Evolutionary conservation across 805 yeast species (phyloP).

Genomic region (Metschnikowia chrysomelidarum): DNA sequence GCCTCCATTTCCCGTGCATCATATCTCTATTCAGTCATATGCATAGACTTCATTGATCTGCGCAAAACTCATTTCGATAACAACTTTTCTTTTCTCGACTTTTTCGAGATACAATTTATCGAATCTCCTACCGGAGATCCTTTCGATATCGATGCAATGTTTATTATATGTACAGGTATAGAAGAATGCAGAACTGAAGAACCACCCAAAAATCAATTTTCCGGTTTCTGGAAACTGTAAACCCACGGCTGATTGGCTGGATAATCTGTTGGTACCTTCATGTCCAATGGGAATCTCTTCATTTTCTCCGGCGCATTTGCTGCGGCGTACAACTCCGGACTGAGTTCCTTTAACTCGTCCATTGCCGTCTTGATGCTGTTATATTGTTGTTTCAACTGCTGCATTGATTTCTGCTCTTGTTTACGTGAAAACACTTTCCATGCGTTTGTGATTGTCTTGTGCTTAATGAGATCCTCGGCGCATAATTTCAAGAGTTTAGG

Average conservation of each 20-base stretch:
- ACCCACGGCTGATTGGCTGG: constrained; percentile 87
- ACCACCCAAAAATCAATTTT: constrained; percentile 1
- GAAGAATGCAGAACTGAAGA: not conserved
- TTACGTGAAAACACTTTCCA: constrained; percentile 67
- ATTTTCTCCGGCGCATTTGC: constrained; percentile 59
- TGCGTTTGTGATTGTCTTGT: constrained; percentile 75
- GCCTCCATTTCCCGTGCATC: too few relatives aligned
- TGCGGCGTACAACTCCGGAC: constrained; percentile 54
- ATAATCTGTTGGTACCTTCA: constrained; percentile 84
- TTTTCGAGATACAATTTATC: too few relatives aligned
- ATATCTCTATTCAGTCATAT: too few relatives aligned
- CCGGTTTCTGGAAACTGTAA: constrained; percentile 34
- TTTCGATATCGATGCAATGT: not conserved
- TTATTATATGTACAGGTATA: constrained; percentile 12
- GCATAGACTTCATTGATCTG: too few relatives aligned
- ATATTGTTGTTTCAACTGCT: constrained; percentile 58
- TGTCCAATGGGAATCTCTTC: constrained; percentile 74
- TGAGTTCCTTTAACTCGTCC: constrained; percentile 55
- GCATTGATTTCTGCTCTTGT: constrained; percentile 40
- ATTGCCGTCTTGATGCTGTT: constrained; percentile 66
- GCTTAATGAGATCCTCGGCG: constrained; percentile 82
- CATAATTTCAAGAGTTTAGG: constrained; percentile 76
- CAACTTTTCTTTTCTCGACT: too few relatives aligned
- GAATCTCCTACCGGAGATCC: too few relatives aligned
- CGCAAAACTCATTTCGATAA: too few relatives aligned